A percentile compares a stretch with the other conserved stretches of the same genome.
Evolutionary conservation across 2,329 filamentous ascomycete species (phyloP).

Genomic region (Diaporthe caulivora): DNA sequence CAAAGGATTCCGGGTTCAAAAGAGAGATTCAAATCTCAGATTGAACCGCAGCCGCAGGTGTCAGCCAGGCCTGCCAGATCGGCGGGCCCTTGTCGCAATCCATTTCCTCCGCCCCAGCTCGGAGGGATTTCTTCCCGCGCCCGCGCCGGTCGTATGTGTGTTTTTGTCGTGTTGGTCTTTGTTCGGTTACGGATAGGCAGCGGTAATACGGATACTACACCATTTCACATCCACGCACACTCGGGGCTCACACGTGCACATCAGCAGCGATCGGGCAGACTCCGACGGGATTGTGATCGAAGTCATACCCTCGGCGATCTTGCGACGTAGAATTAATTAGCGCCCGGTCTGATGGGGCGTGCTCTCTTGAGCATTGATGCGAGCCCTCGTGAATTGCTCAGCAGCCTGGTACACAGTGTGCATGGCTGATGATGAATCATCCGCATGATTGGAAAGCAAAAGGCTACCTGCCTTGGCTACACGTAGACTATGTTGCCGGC

Average conservation of each 20-base stretch:
- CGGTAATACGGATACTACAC: not conserved
- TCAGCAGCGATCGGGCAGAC: constrained; percentile 20
- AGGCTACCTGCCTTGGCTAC: too few relatives aligned
- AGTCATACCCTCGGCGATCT: constrained; percentile 23
- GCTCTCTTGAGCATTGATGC: not conserved
- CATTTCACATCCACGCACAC: not conserved
- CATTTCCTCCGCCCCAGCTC: not conserved
- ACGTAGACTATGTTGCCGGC: not conserved
- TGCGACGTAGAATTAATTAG: constrained; percentile 9
- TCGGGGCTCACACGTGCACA: not conserved
- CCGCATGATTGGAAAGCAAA: constrained; percentile 20
- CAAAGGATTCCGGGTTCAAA: constrained; percentile 4
- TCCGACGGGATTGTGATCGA: constrained; percentile 25
- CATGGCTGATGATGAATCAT: constrained; percentile 27
- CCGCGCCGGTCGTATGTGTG: not conserved
- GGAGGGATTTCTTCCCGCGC: constrained; percentile 18
- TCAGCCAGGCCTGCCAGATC: constrained; percentile 27
- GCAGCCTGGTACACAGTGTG: not conserved
- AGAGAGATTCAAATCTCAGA: constrained; percentile 8
- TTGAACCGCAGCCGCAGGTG: constrained; percentile 20
- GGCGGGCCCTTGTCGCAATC: not conserved
- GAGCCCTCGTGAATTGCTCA: not conserved
- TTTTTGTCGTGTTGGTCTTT: too few relatives aligned
- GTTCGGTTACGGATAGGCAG: not conserved
- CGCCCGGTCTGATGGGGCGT: not conserved